These are phyloP conservation scores for Acmispon strigosus DNA, from an alignment of 306 rosid genomes.

Conservation along the genomic window DNA sequence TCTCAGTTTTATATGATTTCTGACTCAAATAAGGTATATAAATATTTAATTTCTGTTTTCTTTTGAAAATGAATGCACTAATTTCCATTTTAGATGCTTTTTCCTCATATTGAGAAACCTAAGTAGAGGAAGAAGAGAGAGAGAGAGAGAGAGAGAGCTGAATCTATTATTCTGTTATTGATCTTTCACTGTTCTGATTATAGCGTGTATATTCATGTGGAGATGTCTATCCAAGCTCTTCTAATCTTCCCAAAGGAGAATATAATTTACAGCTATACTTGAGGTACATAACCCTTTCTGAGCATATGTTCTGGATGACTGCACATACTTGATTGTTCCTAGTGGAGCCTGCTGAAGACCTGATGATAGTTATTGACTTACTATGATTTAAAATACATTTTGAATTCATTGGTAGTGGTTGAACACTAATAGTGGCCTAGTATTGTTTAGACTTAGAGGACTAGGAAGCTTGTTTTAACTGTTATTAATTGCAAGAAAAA, in stretches of 20 bases:
- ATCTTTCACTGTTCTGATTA: slow-evolving; percentile 21
- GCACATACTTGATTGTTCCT: not conserved
- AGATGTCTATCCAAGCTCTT: slow-evolving; percentile 67
- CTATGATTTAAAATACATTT: not conserved
- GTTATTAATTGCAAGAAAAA: not conserved
- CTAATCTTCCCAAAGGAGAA: slow-evolving; percentile 92
- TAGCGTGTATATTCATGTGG: slow-evolving; percentile 82
- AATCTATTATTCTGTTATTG: no score
- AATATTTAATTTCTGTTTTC: slow-evolving; percentile 12
- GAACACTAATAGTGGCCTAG: not conserved
- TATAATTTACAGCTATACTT: slow-evolving; percentile 69
- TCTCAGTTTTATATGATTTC: slow-evolving; percentile 93
- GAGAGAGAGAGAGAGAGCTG: no score
- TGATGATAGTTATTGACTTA: not conserved
- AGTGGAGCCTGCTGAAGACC: slow-evolving; percentile 3
- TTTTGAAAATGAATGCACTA: not conserved
- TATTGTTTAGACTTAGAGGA: slow-evolving; percentile 2
- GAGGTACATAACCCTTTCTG: slow-evolving; percentile 49
- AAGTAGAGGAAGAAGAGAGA: no score
- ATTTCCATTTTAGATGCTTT: not conserved
- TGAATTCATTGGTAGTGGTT: not conserved
- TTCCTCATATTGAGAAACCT: no score
- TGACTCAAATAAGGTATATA: slow-evolving; percentile 72
- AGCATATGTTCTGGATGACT: slow-evolving; percentile 12
- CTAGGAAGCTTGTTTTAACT: slow-evolving; percentile 4